phyloP scores from a whole-genome alignment of 2,329 filamentous ascomycete genomes.

The Tolypocladium paradoxum region DNA sequence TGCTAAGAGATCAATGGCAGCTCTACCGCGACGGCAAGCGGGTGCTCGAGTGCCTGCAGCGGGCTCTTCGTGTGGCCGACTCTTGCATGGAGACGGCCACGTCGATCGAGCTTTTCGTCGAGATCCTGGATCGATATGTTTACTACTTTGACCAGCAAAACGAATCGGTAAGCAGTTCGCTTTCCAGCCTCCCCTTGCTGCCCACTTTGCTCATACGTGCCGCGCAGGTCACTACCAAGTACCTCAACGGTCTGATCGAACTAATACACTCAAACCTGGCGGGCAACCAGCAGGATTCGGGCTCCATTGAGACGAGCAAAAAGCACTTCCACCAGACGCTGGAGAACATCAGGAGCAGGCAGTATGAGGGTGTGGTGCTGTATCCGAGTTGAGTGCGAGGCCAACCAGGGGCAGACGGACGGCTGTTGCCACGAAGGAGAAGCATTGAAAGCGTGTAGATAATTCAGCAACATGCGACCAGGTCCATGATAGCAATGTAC shows the following conservation, averaged over 20 bases:
- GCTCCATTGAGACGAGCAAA: slow-evolving; percentile 76
- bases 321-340: slow-evolving; percentile 92
- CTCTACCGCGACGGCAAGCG: slow-evolving; percentile 96
- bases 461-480: background rate
- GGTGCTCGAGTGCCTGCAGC: slow-evolving; percentile 90
- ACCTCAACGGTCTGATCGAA: slow-evolving; percentile 94
- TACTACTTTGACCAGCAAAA: slow-evolving; percentile 99
- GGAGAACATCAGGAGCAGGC: slow-evolving; percentile 82
- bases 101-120: slow-evolving; percentile 94
- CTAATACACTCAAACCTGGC: slow-evolving; percentile 93
- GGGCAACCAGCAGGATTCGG: slow-evolving; percentile 71
- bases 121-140: slow-evolving; percentile 95
- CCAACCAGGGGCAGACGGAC: background rate
- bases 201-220: slow-evolving; percentile 2
- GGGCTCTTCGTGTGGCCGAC: slow-evolving; percentile 89
- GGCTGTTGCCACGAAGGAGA: background rate
- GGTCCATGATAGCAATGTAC: slow-evolving; percentile 3
- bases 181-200: background rate
- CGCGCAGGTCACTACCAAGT: slow-evolving; percentile 75
- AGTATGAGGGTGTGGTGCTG: slow-evolving; percentile 85
- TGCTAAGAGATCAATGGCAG: slow-evolving; percentile 30
- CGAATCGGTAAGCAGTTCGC: slow-evolving; percentile 57
- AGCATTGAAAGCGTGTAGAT: background rate
- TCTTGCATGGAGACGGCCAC: slow-evolving; percentile 98
- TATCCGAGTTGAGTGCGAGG: slow-evolving; percentile 33